A percentile compares a stretch with the other conserved stretches of the same genome.
phyloP scores from a whole-genome alignment of 2,329 filamentous ascomycete species.

The Fusarium sp. region DNA sequence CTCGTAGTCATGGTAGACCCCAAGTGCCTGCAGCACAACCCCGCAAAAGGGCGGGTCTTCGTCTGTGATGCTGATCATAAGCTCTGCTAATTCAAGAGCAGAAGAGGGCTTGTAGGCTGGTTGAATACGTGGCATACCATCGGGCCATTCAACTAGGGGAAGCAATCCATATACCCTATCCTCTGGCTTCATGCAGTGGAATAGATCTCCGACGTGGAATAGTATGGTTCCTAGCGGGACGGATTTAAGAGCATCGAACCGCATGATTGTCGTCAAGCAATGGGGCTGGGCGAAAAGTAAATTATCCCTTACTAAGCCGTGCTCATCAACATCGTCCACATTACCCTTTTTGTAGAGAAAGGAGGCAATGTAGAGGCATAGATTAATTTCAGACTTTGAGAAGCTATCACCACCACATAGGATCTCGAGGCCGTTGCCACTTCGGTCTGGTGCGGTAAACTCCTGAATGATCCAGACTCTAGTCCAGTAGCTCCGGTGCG shows the following conservation, averaged over 20 bases:
- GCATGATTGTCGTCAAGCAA: not conserved
- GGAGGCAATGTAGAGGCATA: not conserved
- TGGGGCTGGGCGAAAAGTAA: too few species aligned
- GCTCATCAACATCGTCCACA: too few species aligned
- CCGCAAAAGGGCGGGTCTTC: not conserved
- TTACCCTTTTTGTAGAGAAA: too few species aligned
- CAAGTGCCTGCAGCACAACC: not conserved
- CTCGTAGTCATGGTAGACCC: not conserved
- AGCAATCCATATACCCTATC: not conserved
- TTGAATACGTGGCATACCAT: not conserved
- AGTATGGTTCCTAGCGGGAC: not conserved
- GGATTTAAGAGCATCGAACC: too few species aligned
- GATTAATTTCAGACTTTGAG: not conserved
- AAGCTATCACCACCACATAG: not conserved
- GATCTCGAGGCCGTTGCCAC: not conserved
- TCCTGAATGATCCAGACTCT: not conserved
- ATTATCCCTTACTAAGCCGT: too few species aligned
- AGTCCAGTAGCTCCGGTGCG: not conserved
- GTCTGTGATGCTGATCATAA: not conserved
- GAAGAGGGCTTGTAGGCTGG: not conserved
- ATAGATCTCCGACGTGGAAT: accelerated
- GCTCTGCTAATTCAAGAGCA: not conserved
- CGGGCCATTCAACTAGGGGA: not conserved
- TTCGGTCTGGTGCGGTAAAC: not conserved
- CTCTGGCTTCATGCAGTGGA: not conserved